Percentiles rank a stretch among this genome's conserved stretches.
These are phyloP conservation scores for Scorias spongiosa DNA, from an alignment of 2,329 filamentous ascomycete genomes.

Conservation along the genomic window DNA sequence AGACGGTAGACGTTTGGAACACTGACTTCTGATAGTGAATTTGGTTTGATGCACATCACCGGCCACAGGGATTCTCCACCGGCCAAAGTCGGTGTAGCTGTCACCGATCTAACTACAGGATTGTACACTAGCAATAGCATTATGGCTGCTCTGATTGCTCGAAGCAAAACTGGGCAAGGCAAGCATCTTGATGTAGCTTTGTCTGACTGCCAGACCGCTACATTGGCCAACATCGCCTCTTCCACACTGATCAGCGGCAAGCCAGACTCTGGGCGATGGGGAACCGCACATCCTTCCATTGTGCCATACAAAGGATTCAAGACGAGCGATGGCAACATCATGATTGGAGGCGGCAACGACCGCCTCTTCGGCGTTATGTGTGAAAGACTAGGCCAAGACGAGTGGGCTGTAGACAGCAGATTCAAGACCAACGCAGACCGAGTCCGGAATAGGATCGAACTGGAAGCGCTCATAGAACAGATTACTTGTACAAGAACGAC, in stretches of 20 bases:
- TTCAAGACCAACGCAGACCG: conserved; percentile 45
- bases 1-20: no score
- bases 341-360: conserved; percentile 51
- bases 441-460: conserved; percentile 53
- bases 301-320: conserved; percentile 82
- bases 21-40: conserved; percentile 38
- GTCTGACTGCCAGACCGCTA: conserved; percentile 90
- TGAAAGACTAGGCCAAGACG: conserved; percentile 39
- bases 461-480: conserved; percentile 66
- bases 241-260: conserved; percentile 79
- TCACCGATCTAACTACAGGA: conserved; percentile 89
- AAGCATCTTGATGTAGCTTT: conserved; percentile 87
- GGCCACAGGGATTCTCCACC: conserved; percentile 75
- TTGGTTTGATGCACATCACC: conserved; percentile 97
- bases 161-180: conserved; percentile 59
- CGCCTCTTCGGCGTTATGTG: conserved; percentile 45
- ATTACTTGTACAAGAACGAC: conserved; percentile 67
- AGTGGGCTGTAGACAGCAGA: conserved; percentile 41
- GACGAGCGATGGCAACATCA: conserved; percentile 46
- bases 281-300: conserved; percentile 95
- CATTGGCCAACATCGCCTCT: conserved; percentile 86
- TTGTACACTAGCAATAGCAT: conserved; percentile 91
- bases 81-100: conserved; percentile 93
- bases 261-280: conserved; percentile 81
- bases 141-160: conserved; percentile 76